Evolutionary conservation across 257 asterid species (phyloP), one percentile per base, ranked within the genome.

Genomic region (Salvia rosmarinus): DNA sequence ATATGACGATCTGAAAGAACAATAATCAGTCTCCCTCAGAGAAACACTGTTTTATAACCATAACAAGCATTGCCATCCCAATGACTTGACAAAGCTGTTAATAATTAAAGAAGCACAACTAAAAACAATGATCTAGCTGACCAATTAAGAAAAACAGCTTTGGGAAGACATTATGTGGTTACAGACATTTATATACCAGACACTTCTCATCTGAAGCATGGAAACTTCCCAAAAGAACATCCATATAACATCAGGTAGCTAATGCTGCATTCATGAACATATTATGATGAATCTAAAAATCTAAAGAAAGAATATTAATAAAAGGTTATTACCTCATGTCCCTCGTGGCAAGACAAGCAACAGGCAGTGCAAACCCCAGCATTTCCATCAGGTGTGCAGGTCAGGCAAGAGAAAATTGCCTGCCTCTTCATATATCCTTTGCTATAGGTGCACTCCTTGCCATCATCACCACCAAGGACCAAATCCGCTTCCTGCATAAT

Each of bases 311-410:
- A 73, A 73, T 25, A 32, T 34, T 16, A 46, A 21, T 44, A 63
- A 4, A 44, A 49, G 4, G 56, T 30, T 73, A 13, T 72, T 86
- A 89, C 95, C 95, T 89, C 92, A 39, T 89, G 95, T 52, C 96
- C 90, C 76, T 89, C 96, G 72, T 90, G 96, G 82, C 96, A 88
- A 46, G 91, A 81, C 87, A 90, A 79, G 77, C 89, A 73, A 84
- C 96, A 89, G 51, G 95, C 96, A 6, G 96, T 89, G 85, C 96
- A 89, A 63, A 89, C 83, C 57, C 96, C 96, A 64, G 95, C 92
- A 82, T 80, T 87, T n/a, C 92, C 96, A 61, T 83, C 88, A 19
- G 96, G 95, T 51, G 92, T 82, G 79, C 96, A 89, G 23, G 95
- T 89, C 86, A 89, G 81, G 78, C 93, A 90, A 37, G 95, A 90